Percentiles rank a stretch among this genome's conserved stretches.
phyloP scores from a whole-genome alignment of 2,329 filamentous ascomycete species.

The Chlorencoelia australis region DNA sequence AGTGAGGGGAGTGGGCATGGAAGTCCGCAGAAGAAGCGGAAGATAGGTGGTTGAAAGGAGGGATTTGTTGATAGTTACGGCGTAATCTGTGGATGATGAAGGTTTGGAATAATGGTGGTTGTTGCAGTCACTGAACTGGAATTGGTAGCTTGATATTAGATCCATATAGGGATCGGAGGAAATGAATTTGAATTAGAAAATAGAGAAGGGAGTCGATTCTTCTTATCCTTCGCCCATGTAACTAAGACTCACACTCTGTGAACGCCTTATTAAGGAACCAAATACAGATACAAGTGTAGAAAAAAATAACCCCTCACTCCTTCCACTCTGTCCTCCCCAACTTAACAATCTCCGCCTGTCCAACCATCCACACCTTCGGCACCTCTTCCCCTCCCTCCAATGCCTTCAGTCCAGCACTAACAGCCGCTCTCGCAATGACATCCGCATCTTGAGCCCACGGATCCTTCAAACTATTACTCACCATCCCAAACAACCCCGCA shows the following conservation, averaged over 20 bases:
- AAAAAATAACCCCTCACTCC: constrained; percentile 9
- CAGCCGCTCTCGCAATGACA: constrained; percentile 45
- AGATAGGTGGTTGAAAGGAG: constrained; percentile 16
- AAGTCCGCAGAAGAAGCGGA: constrained; percentile 29
- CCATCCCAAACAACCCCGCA: constrained; percentile 42
- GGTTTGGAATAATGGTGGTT: too few relatives aligned
- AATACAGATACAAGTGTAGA: too few relatives aligned
- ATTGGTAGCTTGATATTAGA: too few relatives aligned
- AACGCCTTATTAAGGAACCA: too few relatives aligned
- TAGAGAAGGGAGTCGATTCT: too few relatives aligned
- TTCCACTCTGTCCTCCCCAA: constrained; percentile 36
- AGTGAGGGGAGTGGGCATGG: constrained; percentile 31
- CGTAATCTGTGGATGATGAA: too few relatives aligned
- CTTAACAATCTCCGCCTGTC: constrained; percentile 39
- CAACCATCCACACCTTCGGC: constrained; percentile 38
- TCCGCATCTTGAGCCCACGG: constrained; percentile 56
- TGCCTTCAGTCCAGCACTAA: constrained; percentile 37
- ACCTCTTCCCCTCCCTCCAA: constrained; percentile 31
- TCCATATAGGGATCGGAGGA: too few relatives aligned
- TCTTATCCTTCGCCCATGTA: too few relatives aligned
- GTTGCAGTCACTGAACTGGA: too few relatives aligned
- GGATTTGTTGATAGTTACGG: too few relatives aligned
- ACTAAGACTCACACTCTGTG: too few relatives aligned
- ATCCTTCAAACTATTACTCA: constrained; percentile 48
- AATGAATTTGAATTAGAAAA: too few relatives aligned